Evolutionary conservation across 2,329 filamentous ascomycete species (phyloP).

Genomic region (Apiospora malaysiana): DNA sequence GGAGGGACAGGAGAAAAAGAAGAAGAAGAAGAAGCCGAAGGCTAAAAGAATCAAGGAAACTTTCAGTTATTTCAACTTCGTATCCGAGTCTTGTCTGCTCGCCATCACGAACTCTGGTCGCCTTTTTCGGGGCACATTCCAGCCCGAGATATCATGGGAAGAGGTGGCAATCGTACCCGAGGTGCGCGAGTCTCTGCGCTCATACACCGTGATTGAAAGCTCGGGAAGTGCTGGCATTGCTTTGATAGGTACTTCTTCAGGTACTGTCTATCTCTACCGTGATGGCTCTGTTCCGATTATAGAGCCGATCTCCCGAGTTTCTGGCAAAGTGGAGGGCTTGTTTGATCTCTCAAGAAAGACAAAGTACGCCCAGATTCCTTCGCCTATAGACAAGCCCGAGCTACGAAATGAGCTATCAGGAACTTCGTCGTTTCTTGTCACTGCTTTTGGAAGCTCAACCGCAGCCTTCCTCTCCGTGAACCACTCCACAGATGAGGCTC

Average conservation of each 20-base stretch:
- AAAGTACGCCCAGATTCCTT: background rate
- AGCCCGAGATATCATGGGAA: conserved; percentile 45
- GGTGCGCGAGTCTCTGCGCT: conserved; percentile 46
- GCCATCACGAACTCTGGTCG: conserved; percentile 66
- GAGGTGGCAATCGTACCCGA: conserved; percentile 45
- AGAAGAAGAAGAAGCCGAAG: conserved; percentile 33
- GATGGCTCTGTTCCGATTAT: conserved; percentile 35
- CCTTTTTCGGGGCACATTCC: conserved; percentile 55
- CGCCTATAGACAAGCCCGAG: background rate
- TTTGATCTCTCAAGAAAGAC: conserved; percentile 44
- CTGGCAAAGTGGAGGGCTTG: conserved; percentile 58
- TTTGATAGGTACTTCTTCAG: conserved; percentile 56
- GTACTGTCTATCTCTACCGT: conserved; percentile 53
- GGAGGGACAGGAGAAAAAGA: conserved; percentile 29
- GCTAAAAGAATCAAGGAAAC: conserved; percentile 46
- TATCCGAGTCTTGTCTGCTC: conserved; percentile 59
- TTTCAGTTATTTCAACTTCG: conserved; percentile 69
- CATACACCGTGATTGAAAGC: conserved; percentile 54
- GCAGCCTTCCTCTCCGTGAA: conserved; percentile 51
- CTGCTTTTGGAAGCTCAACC: conserved; percentile 51
- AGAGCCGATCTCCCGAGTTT: conserved; percentile 44
- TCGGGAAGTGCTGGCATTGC: conserved; percentile 44
- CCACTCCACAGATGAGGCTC: conserved; percentile 30
- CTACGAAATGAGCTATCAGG: background rate
- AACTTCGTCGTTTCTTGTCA: conserved; percentile 49